Evolutionary conservation across 2,329 filamentous ascomycete species (phyloP).

Genomic region (Xylariales sp.): DNA sequence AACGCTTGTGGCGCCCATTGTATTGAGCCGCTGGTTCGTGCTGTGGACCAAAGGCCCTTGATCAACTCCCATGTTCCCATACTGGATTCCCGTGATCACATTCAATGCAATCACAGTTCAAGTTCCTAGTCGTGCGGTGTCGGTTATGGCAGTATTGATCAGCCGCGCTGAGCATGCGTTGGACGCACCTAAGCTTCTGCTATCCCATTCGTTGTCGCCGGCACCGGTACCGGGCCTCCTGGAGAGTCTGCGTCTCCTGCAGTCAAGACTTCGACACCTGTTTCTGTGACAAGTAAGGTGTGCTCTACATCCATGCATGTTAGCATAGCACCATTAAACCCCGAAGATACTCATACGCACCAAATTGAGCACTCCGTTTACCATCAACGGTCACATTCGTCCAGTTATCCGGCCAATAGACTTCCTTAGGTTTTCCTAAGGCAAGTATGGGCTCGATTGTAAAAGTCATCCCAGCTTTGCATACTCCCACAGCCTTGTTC

Average conservation of each 20-base stretch:
- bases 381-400: conserved; percentile 88
- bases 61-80: too few relatives aligned
- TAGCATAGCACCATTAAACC: neutral
- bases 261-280: conserved; percentile 74
- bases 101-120: too few relatives aligned
- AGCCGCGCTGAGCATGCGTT: too few relatives aligned
- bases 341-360: conserved; percentile 40
- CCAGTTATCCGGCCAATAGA: conserved; percentile 98
- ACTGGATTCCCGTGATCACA: too few relatives aligned
- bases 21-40: too few relatives aligned
- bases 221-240: conserved; percentile 63
- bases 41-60: too few relatives aligned
- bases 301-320: conserved; percentile 53
- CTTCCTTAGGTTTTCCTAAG: conserved; percentile 78
- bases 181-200: too few relatives aligned
- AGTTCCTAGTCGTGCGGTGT: too few relatives aligned
- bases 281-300: conserved; percentile 76
- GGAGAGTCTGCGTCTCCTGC: conserved; percentile 66
- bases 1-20: too few relatives aligned
- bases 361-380: conserved; percentile 82
- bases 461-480: conserved; percentile 93
- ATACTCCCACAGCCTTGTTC: conserved; percentile 89
- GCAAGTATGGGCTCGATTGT: conserved; percentile 98
- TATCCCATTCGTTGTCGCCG: conserved; percentile 11
- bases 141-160: too few relatives aligned